Evolutionary conservation across 805 yeast species (phyloP), one percentile per base, ranked within the genome.

Genomic region (Metschnikowia chrysomelidarum): DNA sequence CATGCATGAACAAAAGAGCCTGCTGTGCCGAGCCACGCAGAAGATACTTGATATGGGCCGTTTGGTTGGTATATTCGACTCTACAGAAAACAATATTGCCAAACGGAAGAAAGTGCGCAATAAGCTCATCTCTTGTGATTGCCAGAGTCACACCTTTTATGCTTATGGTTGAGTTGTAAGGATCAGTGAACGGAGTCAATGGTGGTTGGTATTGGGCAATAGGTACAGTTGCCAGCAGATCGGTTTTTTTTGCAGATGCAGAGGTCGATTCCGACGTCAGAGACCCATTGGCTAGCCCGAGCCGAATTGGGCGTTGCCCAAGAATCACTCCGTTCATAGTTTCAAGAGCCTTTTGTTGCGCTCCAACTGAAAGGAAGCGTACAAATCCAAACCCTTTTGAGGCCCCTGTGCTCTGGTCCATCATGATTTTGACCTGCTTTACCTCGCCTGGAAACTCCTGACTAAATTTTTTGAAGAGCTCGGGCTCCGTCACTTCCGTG

Each of bases 321-420:
- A 87, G 60, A 24, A 76, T 64, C 13, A 71, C 70, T 4, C 95
- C 95, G 59, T 84, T 89, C 95, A 87, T 85, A 53, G 85, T 94
- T 15, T 69, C 53, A 25, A 87, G 57, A 0, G 96, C 87, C 33
- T 78, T 71, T 47, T 78, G 81, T 58, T 82, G 87, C 24, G 82
- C 87, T 8, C 70, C 69, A 41, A 75, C 80, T 39, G 72, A 71
- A 22, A 69, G 52, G 54, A 88, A 87, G 43, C 86, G 77, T n/a
- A 87, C 86, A 64, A 89, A 89, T 2, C 96, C 97, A 59, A 83
- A 88, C 9, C 96, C 95, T 53, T 85, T 80, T 5, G 91, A 76
- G 31, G 71, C 71, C 19, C 82, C 81, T 1, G 95, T 79, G 9
- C 60, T 54, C 24, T 78, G 80, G 57, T 88, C 96, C 31, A 74